phyloP scores from a whole-genome alignment of 83 land plant genomes.

The Diphasiastrum complanatum region DNA sequence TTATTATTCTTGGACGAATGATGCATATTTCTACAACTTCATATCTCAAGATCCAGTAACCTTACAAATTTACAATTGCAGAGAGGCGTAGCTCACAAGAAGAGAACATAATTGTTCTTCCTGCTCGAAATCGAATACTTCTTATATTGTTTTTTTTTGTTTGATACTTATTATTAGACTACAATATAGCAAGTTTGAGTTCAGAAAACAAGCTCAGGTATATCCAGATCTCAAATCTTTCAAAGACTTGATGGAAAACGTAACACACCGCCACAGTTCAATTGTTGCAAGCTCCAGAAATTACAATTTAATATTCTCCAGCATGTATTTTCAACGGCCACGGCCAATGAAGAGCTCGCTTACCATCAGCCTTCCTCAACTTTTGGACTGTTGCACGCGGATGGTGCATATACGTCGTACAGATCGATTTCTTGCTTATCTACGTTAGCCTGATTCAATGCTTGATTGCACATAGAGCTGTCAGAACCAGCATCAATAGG shows the following conservation, averaged over 20 bases:
- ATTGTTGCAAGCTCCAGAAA: no score
- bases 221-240: no score
- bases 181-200: no score
- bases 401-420: conserved; percentile 31
- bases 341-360: not conserved
- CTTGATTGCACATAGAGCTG: conserved; percentile 10
- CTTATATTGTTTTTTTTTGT: no score
- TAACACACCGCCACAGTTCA: no score
- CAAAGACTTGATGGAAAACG: no score
- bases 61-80: not conserved
- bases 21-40: not conserved
- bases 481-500: conserved; percentile 15
- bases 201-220: no score
- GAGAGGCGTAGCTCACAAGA: not conserved
- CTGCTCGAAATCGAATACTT: no score
- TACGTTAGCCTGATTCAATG: not conserved
- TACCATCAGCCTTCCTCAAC: not conserved
- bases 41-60: not conserved
- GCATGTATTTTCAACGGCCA: no score
- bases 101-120: not conserved
- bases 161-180: no score
- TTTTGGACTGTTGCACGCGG: conserved; percentile 15
- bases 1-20: not conserved
- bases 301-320: no score
- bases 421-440: conserved; percentile 26